Base-by-base conservation (phyloP, 2,329 filamentous ascomycete genomes). In the Fusarium lyarnte region DNA sequence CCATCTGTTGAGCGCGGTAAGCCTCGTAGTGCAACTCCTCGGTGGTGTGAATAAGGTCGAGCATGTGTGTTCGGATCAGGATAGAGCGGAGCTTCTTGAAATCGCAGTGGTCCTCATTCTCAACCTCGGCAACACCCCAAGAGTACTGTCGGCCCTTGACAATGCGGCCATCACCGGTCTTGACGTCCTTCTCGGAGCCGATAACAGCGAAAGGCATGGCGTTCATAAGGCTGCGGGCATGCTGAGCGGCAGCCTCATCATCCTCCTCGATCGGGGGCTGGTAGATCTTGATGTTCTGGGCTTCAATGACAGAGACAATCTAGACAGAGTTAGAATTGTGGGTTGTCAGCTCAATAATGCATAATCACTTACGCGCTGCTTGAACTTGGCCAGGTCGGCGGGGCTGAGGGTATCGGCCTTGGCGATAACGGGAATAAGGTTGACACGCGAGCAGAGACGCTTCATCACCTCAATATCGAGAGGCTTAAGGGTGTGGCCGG, bases 1-100 rank as follows among this genome's bases (percentile, higher is more conserved):
- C 96, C 96, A 99, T 99, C 86, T 99, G 97, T 85, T 97, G 94
- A 61, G 96, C 96, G 79, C 96, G 95, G 89, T 99, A 99, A 69
- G 94, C 95, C 86, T 99, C 96, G 87, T 99, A 99, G 89, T 99
- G 96, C 79, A 94, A 92, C 88, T 99, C 96, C 86, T 99, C 96
- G 77, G 96, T 99, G 74, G 97, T 99, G 88, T 99, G 96, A 82
- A 99, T 99, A 74, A 99, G 93, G 83, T 99, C 96, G 79, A 99
- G 91, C 96, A 99, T 99, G 88, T 99, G 96, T 55, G 95, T 98
- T 84, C 96, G 94, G 87, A 99, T 98, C 76, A 99, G 89, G 80
- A 99, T 98, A 53, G 95, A 97, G 79, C 96, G 95, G 73, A 99
- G 93, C 89, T 99, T 99, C 93, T 99, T 99, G 89, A 99, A 99